phyloP scores from a whole-genome alignment of 78 protist genomes.

The Speleostelium caveatum region DNA sequence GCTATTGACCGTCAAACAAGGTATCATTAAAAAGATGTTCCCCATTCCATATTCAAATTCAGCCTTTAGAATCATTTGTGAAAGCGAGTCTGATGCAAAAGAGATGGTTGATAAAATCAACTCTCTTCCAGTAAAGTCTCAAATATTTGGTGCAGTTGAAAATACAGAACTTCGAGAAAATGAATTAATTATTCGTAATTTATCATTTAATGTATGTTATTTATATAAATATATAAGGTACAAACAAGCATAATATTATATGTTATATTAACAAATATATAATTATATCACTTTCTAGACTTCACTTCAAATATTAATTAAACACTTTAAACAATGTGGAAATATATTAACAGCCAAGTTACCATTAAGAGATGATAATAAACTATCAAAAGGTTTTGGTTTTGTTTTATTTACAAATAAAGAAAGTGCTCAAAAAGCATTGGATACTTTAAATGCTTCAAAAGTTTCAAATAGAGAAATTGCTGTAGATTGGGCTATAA shows the following conservation, averaged over 20 bases:
- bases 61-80: slow-evolving; percentile 43
- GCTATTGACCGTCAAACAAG: background rate
- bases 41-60: slow-evolving; percentile 47
- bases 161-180: background rate
- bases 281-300: slow-evolving; percentile 3
- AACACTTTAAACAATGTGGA: slow-evolving; percentile 16
- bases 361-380: slow-evolving; percentile 40
- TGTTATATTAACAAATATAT: background rate
- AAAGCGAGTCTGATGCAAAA: slow-evolving; percentile 6
- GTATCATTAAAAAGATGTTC: background rate
- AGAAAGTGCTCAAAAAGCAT: slow-evolving; percentile 19
- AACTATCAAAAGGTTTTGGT: slow-evolving; percentile 50
- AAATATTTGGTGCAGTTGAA: background rate
- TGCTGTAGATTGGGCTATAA: slow-evolving; percentile 64
- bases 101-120: background rate
- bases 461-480: slow-evolving; percentile 27
- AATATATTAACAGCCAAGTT: slow-evolving; percentile 30
- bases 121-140: background rate
- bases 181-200: slow-evolving; percentile 61
- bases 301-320: background rate
- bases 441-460: slow-evolving; percentile 7
- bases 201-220: slow-evolving; percentile 29
- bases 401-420: slow-evolving; percentile 27
- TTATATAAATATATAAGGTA: background rate
- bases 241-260: too few species aligned